These are phyloP conservation scores for Asterochloris erici DNA, from an alignment of 139 green algal species.

Conservation along the genomic window DNA sequence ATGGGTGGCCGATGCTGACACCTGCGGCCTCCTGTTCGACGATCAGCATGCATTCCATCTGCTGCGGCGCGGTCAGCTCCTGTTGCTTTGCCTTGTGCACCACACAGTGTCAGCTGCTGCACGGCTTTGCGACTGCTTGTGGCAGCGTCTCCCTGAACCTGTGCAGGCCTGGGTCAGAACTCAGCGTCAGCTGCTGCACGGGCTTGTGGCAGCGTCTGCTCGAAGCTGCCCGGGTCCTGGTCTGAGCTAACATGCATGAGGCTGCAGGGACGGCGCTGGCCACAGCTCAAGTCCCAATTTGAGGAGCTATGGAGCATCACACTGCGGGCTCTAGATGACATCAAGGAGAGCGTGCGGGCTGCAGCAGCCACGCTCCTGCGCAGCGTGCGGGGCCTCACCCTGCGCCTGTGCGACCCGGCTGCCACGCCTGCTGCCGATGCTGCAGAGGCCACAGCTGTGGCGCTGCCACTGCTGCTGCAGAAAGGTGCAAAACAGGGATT, in stretches of 20 bases:
- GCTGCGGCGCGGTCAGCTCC: too few species aligned
- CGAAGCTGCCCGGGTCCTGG: too few species aligned
- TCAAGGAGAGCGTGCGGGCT: constrained; percentile 78
- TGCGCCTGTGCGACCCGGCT: constrained; percentile 64
- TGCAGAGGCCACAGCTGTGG: constrained; percentile 32
- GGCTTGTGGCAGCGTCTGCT: too few species aligned
- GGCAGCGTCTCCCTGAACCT: too few species aligned
- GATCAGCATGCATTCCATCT: too few species aligned
- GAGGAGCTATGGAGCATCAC: constrained; percentile 70
- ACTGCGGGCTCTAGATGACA: constrained; percentile 78
- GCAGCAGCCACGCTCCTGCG: constrained; percentile 31
- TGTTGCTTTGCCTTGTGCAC: too few species aligned
- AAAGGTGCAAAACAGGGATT: constrained; percentile 26
- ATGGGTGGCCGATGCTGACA: not conserved
- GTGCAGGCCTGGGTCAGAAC: too few species aligned
- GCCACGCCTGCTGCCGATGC: constrained; percentile 41
- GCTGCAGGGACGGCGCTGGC: constrained; percentile 49
- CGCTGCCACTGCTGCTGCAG: constrained; percentile 70
- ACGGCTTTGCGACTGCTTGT: too few species aligned
- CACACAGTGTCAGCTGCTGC: too few species aligned
- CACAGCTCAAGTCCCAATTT: constrained; percentile 58
- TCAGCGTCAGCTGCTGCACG: too few species aligned
- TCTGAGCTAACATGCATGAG: too few species aligned
- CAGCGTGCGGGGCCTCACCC: constrained; percentile 51
- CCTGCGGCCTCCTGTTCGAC: too few species aligned